Evolutionary conservation across 2,329 filamentous ascomycete genomes (phyloP).

Genomic region (Zalaria obscura): DNA sequence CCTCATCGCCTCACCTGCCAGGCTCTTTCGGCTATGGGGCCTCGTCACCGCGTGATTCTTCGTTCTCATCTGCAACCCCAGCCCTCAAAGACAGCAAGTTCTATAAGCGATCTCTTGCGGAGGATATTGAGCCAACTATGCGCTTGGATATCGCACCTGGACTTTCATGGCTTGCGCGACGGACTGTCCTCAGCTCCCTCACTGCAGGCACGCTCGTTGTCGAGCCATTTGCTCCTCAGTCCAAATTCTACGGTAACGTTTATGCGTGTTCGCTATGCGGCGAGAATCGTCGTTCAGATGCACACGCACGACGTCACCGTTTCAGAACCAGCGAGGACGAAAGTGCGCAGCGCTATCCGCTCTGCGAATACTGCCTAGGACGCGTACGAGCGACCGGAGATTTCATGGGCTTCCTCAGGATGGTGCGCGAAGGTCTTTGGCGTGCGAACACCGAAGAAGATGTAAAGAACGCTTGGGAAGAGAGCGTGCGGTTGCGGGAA

Average conservation of each 20-base stretch:
- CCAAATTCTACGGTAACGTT: constrained; percentile 39
- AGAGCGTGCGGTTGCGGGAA: constrained; percentile 76
- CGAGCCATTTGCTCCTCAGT: constrained; percentile 54
- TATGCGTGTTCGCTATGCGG: constrained; percentile 80
- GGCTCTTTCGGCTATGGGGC: constrained; percentile 25
- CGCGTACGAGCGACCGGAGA: constrained; percentile 82
- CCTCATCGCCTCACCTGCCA: constrained; percentile 25
- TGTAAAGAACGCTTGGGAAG: constrained; percentile 84
- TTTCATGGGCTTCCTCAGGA: constrained; percentile 78
- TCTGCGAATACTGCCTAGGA: constrained; percentile 77
- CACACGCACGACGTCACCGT: constrained; percentile 66
- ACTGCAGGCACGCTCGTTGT: constrained; percentile 77
- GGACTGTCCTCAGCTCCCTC: constrained; percentile 70
- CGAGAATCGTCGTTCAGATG: constrained; percentile 56
- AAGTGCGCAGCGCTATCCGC: constrained; percentile 72
- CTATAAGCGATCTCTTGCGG: constrained; percentile 75
- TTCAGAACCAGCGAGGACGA: constrained; percentile 83
- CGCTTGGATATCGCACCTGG: constrained; percentile 80
- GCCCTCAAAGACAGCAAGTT: constrained; percentile 83
- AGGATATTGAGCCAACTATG: constrained; percentile 90
- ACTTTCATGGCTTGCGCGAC: constrained; percentile 82
- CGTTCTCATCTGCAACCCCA: constrained; percentile 26
- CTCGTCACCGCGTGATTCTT: constrained; percentile 18
- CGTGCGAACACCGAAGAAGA: constrained; percentile 69
- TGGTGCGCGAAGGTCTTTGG: constrained; percentile 88